Conservation (phyloP, 306 rosid genomes). For the Corylus avellana region DNA sequence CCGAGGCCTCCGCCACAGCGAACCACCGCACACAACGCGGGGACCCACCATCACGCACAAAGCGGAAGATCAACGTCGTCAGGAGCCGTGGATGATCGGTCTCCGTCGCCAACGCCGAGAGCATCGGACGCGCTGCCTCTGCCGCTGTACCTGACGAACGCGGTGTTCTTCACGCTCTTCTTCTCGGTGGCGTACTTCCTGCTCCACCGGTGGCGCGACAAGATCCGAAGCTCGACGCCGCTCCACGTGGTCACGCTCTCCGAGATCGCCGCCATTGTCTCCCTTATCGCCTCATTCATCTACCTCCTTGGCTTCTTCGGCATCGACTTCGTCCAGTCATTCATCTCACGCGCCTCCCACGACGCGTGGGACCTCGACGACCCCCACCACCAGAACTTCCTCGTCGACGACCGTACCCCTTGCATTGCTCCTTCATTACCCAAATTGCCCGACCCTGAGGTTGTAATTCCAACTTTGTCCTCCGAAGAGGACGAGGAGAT, state of each 20-base stretch:
- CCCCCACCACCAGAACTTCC: constrained; percentile 9
- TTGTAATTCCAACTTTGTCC: constrained; percentile 24
- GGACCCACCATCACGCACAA: neutral
- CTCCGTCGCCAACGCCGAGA: constrained; percentile 25
- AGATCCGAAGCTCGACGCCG: constrained; percentile 70
- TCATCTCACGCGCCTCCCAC: constrained; percentile 50
- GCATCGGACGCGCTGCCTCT: constrained; percentile 72
- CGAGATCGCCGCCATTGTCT: constrained; percentile 58
- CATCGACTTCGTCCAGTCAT: constrained; percentile 72
- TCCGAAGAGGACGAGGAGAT: constrained; percentile 50
- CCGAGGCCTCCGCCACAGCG: neutral
- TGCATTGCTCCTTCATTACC: constrained; percentile 10
- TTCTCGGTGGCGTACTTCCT: constrained; percentile 70
- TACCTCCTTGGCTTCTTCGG: constrained; percentile 78
- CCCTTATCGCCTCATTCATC: constrained; percentile 71
- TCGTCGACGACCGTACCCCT: neutral
- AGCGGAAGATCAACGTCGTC: neutral
- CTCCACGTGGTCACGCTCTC: constrained; percentile 63
- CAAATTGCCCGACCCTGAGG: constrained; percentile 4
- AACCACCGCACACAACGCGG: neutral
- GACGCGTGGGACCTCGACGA: constrained; percentile 59
- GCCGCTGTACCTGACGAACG: constrained; percentile 60
- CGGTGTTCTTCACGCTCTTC: constrained; percentile 69
- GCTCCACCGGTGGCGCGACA: constrained; percentile 72
- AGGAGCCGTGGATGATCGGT: neutral